Evolutionary conservation across 331 rosid genomes (phyloP).

Genomic region (Quercus lobata): DNA sequence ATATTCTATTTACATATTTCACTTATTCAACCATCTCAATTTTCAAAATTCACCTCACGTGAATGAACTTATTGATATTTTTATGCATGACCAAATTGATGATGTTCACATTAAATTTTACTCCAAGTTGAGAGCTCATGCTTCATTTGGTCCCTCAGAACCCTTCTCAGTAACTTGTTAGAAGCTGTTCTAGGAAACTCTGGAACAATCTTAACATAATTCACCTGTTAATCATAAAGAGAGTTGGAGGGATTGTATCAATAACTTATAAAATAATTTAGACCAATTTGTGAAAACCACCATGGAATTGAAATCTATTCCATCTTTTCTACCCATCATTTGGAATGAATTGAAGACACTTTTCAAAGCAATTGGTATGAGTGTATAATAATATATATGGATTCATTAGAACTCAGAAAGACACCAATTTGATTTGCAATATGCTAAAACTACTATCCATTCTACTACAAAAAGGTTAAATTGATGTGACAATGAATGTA

Average conservation of each 20-base stretch:
- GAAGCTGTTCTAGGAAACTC: slow-evolving; percentile 88
- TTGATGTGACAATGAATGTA: too few relatives aligned
- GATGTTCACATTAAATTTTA: slow-evolving; percentile 41
- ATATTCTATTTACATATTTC: neutral
- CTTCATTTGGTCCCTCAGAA: slow-evolving; percentile 77
- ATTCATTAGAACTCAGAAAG: too few relatives aligned
- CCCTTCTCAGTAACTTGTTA: slow-evolving; percentile 77
- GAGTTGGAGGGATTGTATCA: neutral
- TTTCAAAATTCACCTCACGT: neutral
- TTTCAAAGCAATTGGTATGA: neutral
- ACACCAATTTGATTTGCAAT: too few relatives aligned
- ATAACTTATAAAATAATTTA: slow-evolving; percentile 5
- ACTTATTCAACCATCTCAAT: neutral
- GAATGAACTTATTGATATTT: neutral
- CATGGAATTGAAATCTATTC: neutral
- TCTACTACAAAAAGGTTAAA: too few relatives aligned
- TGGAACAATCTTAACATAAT: slow-evolving; percentile 49
- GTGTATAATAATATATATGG: too few relatives aligned
- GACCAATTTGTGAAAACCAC: neutral
- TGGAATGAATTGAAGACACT: neutral
- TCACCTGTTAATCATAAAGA: slow-evolving; percentile 48
- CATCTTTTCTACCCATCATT: neutral
- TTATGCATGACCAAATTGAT: neutral
- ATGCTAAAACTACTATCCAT: too few relatives aligned
- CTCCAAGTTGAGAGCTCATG: slow-evolving; percentile 55